Evolutionary conservation across 768 basidiomycete species (phyloP).

Genomic region (Hemileccinum impolitum): DNA sequence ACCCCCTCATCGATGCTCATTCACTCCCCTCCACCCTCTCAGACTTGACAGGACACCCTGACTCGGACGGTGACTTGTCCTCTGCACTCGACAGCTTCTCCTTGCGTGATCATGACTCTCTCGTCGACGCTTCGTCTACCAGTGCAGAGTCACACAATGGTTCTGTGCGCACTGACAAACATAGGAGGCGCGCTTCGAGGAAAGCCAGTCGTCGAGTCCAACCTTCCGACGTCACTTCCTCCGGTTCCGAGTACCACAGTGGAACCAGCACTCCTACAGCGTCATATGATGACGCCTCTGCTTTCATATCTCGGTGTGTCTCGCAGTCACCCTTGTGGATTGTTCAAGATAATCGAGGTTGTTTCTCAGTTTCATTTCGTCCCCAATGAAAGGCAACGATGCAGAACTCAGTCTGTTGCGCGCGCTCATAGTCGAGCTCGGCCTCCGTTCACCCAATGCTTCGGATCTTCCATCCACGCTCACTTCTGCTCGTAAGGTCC

Average conservation of each 20-base stretch:
- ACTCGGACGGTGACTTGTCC: slow-evolving; percentile 14
- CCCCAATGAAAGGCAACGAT: slow-evolving; percentile 11
- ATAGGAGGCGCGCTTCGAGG: neutral
- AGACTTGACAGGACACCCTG: neutral
- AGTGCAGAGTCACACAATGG: slow-evolving; percentile 10
- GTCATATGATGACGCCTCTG: slow-evolving; percentile 26
- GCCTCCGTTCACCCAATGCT: slow-evolving; percentile 44
- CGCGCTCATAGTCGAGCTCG: slow-evolving; percentile 75
- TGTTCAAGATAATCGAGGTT: neutral
- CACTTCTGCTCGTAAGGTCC: slow-evolving; percentile 60
- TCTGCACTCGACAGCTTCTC: slow-evolving; percentile 19
- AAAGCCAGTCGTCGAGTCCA: slow-evolving; percentile 2
- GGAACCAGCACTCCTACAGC: slow-evolving; percentile 10
- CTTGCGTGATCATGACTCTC: slow-evolving; percentile 5
- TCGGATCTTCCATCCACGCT: slow-evolving; percentile 53
- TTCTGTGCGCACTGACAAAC: neutral
- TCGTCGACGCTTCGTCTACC: neutral
- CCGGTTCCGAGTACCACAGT: slow-evolving; percentile 8
- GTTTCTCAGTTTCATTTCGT: slow-evolving; percentile 22
- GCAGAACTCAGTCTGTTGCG: slow-evolving; percentile 60
- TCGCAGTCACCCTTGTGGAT: neutral
- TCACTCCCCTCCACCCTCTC: slow-evolving; percentile 14
- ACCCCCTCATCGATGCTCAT: slow-evolving; percentile 14
- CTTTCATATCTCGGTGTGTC: slow-evolving; percentile 28
- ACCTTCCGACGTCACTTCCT: slow-evolving; percentile 1